Evolutionary conservation across 306 rosid species (phyloP).

Genomic region (Begonia fuchsioides): DNA sequence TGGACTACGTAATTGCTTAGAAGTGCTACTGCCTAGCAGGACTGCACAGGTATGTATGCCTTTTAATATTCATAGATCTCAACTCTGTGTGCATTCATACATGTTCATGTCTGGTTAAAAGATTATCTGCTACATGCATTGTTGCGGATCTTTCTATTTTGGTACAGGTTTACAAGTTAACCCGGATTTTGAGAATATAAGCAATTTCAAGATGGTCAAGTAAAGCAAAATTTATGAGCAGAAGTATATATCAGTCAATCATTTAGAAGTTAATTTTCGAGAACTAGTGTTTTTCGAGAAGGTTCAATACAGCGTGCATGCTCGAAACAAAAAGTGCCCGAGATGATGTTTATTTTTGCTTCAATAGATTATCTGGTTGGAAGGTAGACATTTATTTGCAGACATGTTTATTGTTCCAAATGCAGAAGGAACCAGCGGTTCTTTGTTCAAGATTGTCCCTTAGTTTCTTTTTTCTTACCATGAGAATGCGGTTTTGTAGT

Average conservation of each 20-base stretch:
- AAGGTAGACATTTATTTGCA: too few species aligned
- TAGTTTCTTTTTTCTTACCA: too few species aligned
- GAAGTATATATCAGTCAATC: background rate
- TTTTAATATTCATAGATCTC: slow-evolving; percentile 4
- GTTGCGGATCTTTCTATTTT: background rate
- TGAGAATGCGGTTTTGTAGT: too few species aligned
- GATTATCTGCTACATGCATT: background rate
- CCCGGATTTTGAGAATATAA: slow-evolving; percentile 66
- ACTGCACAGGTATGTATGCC: slow-evolving; percentile 68
- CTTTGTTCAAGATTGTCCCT: too few species aligned
- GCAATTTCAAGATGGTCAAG: background rate
- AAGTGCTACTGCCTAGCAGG: slow-evolving; percentile 56
- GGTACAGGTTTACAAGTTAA: slow-evolving; percentile 68
- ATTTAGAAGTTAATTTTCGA: too few species aligned
- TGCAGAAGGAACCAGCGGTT: too few species aligned
- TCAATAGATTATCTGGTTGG: too few species aligned
- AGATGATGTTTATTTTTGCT: too few species aligned
- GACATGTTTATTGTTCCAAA: too few species aligned
- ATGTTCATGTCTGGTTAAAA: background rate
- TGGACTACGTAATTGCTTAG: slow-evolving; percentile 67
- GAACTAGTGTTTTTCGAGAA: too few species aligned
- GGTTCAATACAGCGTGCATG: too few species aligned
- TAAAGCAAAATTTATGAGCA: background rate
- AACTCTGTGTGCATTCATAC: background rate
- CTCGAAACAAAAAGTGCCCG: too few species aligned